Evolutionary conservation across 306 rosid species (phyloP).

Genomic region (Carpinus viminea): DNA sequence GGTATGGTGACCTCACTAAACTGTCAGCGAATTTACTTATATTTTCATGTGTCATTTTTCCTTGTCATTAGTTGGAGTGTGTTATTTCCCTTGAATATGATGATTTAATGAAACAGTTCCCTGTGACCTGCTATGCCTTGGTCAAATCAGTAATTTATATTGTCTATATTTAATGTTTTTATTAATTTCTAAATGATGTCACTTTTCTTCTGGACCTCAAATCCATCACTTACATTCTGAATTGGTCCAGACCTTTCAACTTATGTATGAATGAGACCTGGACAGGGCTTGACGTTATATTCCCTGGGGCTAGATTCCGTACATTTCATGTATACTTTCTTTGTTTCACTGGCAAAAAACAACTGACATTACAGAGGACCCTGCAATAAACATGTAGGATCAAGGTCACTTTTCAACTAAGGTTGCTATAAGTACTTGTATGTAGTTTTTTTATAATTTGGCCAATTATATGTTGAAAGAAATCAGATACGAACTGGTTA

Average conservation of each 20-base stretch:
- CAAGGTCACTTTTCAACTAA: not conserved
- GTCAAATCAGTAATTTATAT: not conserved
- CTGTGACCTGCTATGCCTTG: not conserved
- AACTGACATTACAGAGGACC: not conserved
- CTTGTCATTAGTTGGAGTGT: conserved; percentile 7
- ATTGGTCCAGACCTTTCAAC: no score
- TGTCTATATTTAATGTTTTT: not conserved
- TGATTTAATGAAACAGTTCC: not conserved
- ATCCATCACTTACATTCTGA: not conserved
- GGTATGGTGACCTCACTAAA: conserved; percentile 56
- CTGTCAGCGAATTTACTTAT: conserved; percentile 5
- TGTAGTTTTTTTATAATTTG: not conserved
- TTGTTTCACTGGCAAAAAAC: not conserved
- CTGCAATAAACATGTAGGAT: not conserved
- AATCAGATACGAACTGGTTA: not conserved
- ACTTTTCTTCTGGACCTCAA: not conserved
- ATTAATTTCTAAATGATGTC: not conserved
- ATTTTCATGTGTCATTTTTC: conserved; percentile 13
- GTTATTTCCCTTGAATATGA: conserved; percentile 12
- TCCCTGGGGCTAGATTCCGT: not conserved
- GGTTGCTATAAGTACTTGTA: not conserved
- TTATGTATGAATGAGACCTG: not conserved
- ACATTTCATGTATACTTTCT: not conserved
- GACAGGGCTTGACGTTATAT: not conserved
- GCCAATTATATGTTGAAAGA: not conserved